A percentile compares a stretch with the other conserved stretches of the same genome.
These are phyloP conservation scores for Annulohypoxylon truncatum DNA, from an alignment of 2,329 filamentous ascomycete genomes.

Conservation along the genomic window DNA sequence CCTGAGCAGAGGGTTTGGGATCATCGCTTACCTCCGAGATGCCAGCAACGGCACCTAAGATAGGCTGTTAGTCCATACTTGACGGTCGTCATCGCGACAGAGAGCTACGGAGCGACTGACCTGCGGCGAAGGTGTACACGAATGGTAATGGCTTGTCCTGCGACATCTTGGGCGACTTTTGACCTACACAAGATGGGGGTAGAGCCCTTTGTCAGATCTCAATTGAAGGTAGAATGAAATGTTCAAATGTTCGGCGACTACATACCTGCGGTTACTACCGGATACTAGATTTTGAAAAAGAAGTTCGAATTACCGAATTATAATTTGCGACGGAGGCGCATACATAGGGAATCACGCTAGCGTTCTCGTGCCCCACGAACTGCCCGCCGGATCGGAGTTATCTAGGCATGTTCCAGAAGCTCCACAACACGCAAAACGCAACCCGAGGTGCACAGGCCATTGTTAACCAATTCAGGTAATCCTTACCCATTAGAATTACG, in stretches of 20 bases:
- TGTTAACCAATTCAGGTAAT: not conserved
- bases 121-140: conserved; percentile 93
- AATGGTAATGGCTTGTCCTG: conserved; percentile 84
- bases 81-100: conserved; percentile 27
- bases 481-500: conserved; percentile 22
- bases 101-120: conserved; percentile 61
- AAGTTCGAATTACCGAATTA: conserved; percentile 21
- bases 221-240: conserved; percentile 10
- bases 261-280: conserved; percentile 32
- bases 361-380: not conserved
- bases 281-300: conserved; percentile 21
- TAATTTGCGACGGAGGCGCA: conserved; percentile 38
- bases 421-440: conserved; percentile 15
- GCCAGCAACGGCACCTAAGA: conserved; percentile 87
- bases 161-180: conserved; percentile 64
- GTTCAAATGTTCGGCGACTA: not conserved
- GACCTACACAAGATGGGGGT: conserved; percentile 1
- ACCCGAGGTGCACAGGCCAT: conserved; percentile 9
- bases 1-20: not conserved
- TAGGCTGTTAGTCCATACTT: conserved; percentile 42
- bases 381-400: conserved; percentile 37
- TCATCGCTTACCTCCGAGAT: conserved; percentile 85
- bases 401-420: not conserved
- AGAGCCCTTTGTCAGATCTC: conserved; percentile 7
- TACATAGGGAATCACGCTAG: not conserved